phyloP scores from a whole-genome alignment of 129 eudicot genomes.

The Pulicaria dysenterica region DNA sequence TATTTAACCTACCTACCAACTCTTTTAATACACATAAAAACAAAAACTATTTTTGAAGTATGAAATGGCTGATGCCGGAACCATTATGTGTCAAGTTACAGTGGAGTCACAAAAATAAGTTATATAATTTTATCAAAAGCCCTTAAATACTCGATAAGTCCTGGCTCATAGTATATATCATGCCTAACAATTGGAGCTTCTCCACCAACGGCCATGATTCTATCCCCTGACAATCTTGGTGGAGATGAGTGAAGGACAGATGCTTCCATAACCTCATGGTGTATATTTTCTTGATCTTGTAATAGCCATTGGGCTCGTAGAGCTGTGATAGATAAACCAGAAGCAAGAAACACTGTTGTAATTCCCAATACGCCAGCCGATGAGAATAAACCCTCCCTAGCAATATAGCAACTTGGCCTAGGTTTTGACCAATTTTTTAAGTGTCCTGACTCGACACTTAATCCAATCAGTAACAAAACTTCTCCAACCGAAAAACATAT shows the following conservation, averaged over 20 bases:
- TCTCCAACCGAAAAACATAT: conserved; percentile 68
- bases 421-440: conserved; percentile 60
- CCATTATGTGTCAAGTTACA: too few species aligned
- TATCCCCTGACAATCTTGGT: conserved; percentile 49
- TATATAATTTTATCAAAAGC: conserved; percentile 50
- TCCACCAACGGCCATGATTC: conserved; percentile 34
- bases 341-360: conserved; percentile 63
- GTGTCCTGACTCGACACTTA: conserved; percentile 85
- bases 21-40: too few species aligned
- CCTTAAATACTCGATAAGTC: conserved; percentile 39
- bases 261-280: conserved; percentile 55
- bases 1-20: too few species aligned
- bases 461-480: conserved; percentile 63
- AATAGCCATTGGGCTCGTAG: conserved; percentile 52
- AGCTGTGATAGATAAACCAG: conserved; percentile 66
- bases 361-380: conserved; percentile 82
- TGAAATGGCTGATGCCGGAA: too few species aligned
- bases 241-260: conserved; percentile 61
- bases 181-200: conserved; percentile 48
- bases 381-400: conserved; percentile 62
- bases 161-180: conserved; percentile 32
- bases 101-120: conserved; percentile 5
- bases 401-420: conserved; percentile 50
- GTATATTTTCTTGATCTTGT: conserved; percentile 44
- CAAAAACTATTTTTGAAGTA: too few species aligned